phyloP scores from a whole-genome alignment of 1,139 yeast genomes.

The Blastobotrys ciferrii region DNA sequence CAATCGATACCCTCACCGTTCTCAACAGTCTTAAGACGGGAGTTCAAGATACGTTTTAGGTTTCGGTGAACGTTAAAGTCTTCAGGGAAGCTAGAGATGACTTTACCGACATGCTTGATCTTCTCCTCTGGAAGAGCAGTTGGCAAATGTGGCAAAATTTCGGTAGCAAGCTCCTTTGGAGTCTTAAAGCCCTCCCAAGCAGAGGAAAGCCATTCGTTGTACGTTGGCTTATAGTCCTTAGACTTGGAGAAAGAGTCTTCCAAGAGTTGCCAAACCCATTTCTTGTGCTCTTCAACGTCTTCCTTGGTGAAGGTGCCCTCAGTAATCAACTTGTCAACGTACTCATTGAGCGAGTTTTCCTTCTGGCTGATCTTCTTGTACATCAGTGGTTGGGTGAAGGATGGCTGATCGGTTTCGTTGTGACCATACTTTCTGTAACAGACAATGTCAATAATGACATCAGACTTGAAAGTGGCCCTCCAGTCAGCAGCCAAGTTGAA shows the following conservation, averaged over 20 bases:
- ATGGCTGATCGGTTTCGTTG: conserved; percentile 98
- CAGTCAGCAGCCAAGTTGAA: conserved; percentile 98
- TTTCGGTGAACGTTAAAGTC: conserved; percentile 92
- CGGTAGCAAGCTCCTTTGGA: conserved; percentile 95
- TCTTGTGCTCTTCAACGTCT: conserved; percentile 93
- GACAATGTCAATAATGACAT: conserved; percentile 93
- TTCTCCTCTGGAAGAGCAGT: conserved; percentile 77
- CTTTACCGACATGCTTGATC: conserved; percentile 75
- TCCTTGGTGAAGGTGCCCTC: conserved; percentile 88
- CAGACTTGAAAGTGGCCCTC: conserved; percentile 95
- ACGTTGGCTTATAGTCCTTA: conserved; percentile 86
- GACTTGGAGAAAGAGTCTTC: conserved; percentile 87
- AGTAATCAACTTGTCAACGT: conserved; percentile 70
- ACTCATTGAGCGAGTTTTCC: conserved; percentile 82
- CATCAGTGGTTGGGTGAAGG: conserved; percentile 98
- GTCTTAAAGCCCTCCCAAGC: conserved; percentile 99
- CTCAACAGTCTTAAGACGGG: conserved; percentile 83
- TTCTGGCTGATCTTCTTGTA: conserved; percentile 86
- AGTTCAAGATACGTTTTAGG: conserved; percentile 87
- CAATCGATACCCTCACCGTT: conserved; percentile 95
- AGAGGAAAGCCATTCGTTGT: conserved; percentile 97
- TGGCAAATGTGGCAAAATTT: conserved; percentile 92
- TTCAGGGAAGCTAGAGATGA: conserved; percentile 78
- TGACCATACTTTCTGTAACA: conserved; percentile 99
- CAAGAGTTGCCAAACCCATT: conserved; percentile 95